A percentile compares a stretch with the other conserved stretches of the same genome.
Conservation (phyloP, 768 basidiomycete species). For the Psilocybe subaeruginosa region DNA sequence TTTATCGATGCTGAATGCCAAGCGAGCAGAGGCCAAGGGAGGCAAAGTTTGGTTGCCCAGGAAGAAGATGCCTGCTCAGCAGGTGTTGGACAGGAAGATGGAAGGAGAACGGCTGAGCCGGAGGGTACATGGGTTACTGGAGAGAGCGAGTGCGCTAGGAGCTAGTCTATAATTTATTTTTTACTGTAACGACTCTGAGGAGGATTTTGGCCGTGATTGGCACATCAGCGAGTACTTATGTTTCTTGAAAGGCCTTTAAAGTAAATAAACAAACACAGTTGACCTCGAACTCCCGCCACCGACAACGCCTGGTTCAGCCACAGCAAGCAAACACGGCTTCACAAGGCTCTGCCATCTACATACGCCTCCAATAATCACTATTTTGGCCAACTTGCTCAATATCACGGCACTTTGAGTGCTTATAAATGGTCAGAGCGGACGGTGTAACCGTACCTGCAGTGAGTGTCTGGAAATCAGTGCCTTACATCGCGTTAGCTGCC, state of each 20-base stretch:
- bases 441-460: slow-evolving; percentile 10
- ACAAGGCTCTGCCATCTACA: slow-evolving; percentile 6
- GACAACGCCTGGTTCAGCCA: slow-evolving; percentile 2
- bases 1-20: slow-evolving; percentile 62
- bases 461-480: slow-evolving; percentile 16
- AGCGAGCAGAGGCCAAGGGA: slow-evolving; percentile 49
- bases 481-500: slow-evolving; percentile 7
- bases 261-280: slow-evolving; percentile 9
- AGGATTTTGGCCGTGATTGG: background rate
- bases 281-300: slow-evolving; percentile 5
- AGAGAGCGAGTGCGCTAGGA: slow-evolving; percentile 56
- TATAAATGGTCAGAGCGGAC: slow-evolving; percentile 8
- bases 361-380: slow-evolving; percentile 4
- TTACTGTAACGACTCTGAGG: background rate
- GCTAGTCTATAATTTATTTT: slow-evolving; percentile 24
- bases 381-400: background rate
- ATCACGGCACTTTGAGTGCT: background rate
- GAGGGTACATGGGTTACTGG: slow-evolving; percentile 70
- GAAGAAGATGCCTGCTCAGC: slow-evolving; percentile 81
- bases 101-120: slow-evolving; percentile 74
- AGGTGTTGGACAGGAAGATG: slow-evolving; percentile 75
- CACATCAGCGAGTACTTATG: background rate
- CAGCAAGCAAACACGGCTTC: slow-evolving; percentile 4
- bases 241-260: background rate
- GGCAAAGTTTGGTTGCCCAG: slow-evolving; percentile 76